Evolutionary conservation across 176 grass and related monocot species (phyloP), one percentile per base, ranked within the genome.

Genomic region (Oryza rufipogon): DNA sequence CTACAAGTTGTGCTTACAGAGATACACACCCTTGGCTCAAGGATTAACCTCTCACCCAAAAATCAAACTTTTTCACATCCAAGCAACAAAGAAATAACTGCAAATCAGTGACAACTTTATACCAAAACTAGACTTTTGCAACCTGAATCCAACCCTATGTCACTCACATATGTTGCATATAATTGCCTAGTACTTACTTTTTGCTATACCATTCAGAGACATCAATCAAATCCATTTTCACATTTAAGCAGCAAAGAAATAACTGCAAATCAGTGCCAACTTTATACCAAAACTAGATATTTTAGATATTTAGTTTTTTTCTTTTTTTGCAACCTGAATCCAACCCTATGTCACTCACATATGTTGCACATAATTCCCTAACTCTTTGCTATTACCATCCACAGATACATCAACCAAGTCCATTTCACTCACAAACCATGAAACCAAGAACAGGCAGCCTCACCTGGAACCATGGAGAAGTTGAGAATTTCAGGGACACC

Each of bases 381-480:
- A 70, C 47, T 44, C 32, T 44, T 81, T 32, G 64, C 7, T 14
- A 42, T 61, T 30, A 80, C 28, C 69, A 74, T 41, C 41, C 11
- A 56, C 12, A 48, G 19, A 74, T n/a, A 48, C 11, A 80, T n/a
- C 49, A 68, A 84, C 11, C 76, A 69, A 70, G 9, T 69, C 49
- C 36, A 66, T 47, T 9, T 25, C 79, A 78, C 7, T 45, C 22
- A 68, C n/a, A 67, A 39, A 25, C 4, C 42, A 13, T 84, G 49
- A 67, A 39, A 25, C 4, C 42, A 13, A 86, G 49, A 86, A 70
- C 73, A 56, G 76, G 44, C 61, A 33, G 64, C 64, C 74, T 89
- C 85, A 94, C 94, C 92, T 87, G 84, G 87, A 80, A 83, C 85
- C 76, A 92, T 74, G 74, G 92, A 91, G 78, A 92, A 89, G 66